A percentile compares a stretch with the other conserved stretches of the same genome.
These are phyloP conservation scores for Orobanche coerulescens DNA, from an alignment of 257 asterid species.

Conservation along the genomic window DNA sequence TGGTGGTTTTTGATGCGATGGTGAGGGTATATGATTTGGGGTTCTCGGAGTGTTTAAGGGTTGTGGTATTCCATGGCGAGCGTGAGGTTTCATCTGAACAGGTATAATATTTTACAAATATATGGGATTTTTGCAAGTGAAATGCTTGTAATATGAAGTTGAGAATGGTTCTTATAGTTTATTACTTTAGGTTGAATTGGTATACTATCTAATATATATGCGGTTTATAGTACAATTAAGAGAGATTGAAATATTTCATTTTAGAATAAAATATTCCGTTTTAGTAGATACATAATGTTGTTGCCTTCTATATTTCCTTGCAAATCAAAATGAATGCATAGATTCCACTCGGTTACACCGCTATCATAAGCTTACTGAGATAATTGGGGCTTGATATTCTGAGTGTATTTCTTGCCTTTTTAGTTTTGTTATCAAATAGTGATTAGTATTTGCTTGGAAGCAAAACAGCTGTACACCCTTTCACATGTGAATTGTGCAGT, in stretches of 20 bases:
- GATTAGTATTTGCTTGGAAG: not conserved
- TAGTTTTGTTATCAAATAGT: not conserved
- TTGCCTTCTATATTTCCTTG: not conserved
- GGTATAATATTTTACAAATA: slow-evolving; percentile 34
- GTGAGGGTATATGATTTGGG: slow-evolving; percentile 86
- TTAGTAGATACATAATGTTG: not conserved
- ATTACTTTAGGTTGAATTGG: slow-evolving; percentile 17
- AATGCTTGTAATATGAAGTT: slow-evolving; percentile 19
- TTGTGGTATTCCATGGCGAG: slow-evolving; percentile 69
- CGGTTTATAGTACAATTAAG: not conserved
- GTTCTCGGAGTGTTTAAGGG: slow-evolving; percentile 56
- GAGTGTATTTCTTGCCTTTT: not conserved
- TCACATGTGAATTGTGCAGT: slow-evolving; percentile 2
- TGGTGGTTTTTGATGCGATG: slow-evolving; percentile 86
- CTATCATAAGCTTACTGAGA: slow-evolving; percentile 4
- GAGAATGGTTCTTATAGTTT: slow-evolving; percentile 14
- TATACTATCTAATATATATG: not conserved
- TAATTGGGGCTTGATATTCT: not conserved
- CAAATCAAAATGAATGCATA: slow-evolving; percentile 11
- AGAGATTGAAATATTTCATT: not conserved
- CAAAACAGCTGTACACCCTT: not conserved
- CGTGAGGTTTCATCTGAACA: slow-evolving; percentile 66
- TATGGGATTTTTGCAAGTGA: not conserved
- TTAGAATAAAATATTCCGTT: slow-evolving; percentile 1
- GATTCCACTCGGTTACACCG: not conserved